phyloP scores from a whole-genome alignment of 495 filamentous ascomycete species.

The Tuber aestivum region DNA sequence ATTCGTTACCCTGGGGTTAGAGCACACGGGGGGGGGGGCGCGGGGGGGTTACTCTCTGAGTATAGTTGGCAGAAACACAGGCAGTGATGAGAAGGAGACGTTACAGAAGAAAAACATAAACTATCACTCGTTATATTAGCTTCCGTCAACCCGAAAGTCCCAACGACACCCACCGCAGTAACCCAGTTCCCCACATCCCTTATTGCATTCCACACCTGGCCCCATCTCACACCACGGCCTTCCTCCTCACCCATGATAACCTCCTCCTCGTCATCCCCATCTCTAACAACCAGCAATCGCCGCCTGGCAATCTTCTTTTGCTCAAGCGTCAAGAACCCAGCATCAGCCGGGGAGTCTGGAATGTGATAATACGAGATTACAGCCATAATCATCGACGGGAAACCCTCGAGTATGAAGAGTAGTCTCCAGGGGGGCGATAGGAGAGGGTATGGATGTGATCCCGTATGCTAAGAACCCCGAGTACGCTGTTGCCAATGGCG shows the following conservation, averaged over 20 bases:
- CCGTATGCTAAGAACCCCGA: conserved; percentile 77
- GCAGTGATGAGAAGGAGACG: conserved; percentile 71
- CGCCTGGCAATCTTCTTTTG: conserved; percentile 65
- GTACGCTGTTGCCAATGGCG: conserved; percentile 76
- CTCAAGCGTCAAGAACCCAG: conserved; percentile 62
- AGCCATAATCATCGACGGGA: conserved; percentile 64
- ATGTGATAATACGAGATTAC: conserved; percentile 61
- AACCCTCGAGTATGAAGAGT: conserved; percentile 75
- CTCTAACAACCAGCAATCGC: conserved; percentile 57
- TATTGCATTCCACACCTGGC: conserved; percentile 32
- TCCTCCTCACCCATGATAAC: conserved; percentile 42
- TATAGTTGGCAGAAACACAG: conserved; percentile 79
- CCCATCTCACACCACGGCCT: conserved; percentile 31
- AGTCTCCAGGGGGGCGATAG: conserved; percentile 71
- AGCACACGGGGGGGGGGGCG: not conserved
- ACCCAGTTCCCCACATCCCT: conserved; percentile 36
- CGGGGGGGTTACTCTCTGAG: conserved; percentile 50
- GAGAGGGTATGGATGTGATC: conserved; percentile 64
- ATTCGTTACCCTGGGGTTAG: not conserved
- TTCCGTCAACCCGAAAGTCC: conserved; percentile 3
- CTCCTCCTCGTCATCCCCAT: conserved; percentile 54
- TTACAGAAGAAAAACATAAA: conserved; percentile 57
- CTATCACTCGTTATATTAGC: conserved; percentile 16
- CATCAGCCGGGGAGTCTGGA: conserved; percentile 65
- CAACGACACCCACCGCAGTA: conserved; percentile 12